Conservation (phyloP, 1,139 yeast species). For the Debaryomyces robertsiae region DNA sequence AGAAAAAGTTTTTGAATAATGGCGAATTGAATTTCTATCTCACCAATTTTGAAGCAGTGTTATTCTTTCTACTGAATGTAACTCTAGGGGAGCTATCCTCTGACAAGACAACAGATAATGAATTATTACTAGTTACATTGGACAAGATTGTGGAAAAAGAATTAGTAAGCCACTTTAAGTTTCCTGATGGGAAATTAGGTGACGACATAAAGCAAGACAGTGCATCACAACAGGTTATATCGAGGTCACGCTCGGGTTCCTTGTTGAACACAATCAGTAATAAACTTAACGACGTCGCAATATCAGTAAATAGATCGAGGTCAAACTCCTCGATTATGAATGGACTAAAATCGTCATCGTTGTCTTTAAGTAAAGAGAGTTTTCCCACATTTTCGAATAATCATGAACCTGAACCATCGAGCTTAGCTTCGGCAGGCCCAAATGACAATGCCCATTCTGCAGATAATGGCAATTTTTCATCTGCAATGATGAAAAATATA, state of each 20-base stretch:
- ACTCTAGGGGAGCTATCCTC: conserved; percentile 35
- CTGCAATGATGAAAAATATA: conserved; percentile 39
- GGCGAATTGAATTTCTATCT: conserved; percentile 45
- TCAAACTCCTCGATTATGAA: conserved; percentile 34
- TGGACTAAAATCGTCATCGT: conserved; percentile 22
- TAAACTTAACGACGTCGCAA: conserved; percentile 28
- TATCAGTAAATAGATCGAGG: conserved; percentile 28
- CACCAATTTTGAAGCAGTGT: conserved; percentile 48
- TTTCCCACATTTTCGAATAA: conserved; percentile 28
- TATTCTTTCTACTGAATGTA: conserved; percentile 41
- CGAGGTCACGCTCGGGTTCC: conserved; percentile 43
- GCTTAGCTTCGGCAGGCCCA: conserved; percentile 15
- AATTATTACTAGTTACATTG: conserved; percentile 24
- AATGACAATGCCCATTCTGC: conserved; percentile 13
- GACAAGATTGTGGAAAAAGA: conserved; percentile 37
- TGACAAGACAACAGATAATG: conserved; percentile 18
- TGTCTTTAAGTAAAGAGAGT: conserved; percentile 25
- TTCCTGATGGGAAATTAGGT: conserved; percentile 30
- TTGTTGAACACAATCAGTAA: conserved; percentile 39
- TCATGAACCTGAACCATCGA: conserved; percentile 17
- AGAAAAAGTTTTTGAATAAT: conserved; percentile 33
- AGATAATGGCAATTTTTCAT: conserved; percentile 20
- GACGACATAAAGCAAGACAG: conserved; percentile 23
- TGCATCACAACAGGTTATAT: conserved; percentile 14
- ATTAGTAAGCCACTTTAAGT: conserved; percentile 31